Evolutionary conservation across 805 yeast genomes (phyloP).

Genomic region (Teunomyces cretensis): DNA sequence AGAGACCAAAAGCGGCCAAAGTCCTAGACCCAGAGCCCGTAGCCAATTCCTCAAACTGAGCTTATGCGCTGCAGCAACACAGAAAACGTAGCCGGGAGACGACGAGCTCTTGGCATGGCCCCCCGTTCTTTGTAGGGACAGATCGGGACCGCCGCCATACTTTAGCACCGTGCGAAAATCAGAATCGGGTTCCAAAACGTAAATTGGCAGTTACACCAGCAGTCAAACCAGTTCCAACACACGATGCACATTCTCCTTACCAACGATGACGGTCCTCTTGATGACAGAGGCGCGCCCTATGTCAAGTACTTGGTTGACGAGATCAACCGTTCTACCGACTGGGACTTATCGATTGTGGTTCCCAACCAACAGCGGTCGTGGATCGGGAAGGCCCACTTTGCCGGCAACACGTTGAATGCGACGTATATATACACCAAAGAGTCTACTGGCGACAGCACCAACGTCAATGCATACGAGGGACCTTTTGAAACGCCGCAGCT

Average conservation of each 20-base stretch:
- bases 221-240: too few species aligned
- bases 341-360: conserved; percentile 82
- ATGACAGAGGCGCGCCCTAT: conserved; percentile 78
- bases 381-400: conserved; percentile 97
- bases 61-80: too few species aligned
- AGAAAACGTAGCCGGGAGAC: too few species aligned
- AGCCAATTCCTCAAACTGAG: too few species aligned
- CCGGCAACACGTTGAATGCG: conserved; percentile 63
- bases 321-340: conserved; percentile 61
- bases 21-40: too few species aligned
- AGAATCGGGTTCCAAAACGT: too few species aligned
- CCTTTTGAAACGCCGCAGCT: conserved; percentile 59
- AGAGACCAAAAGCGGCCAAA: too few species aligned
- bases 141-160: too few species aligned
- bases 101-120: too few species aligned
- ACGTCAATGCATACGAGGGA: conserved; percentile 57
- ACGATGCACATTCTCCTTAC: conserved; percentile 62
- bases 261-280: conserved; percentile 95
- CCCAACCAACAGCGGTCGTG: conserved; percentile 89
- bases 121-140: too few species aligned
- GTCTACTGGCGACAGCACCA: conserved; percentile 42
- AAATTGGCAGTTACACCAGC: too few species aligned
- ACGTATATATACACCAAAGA: conserved; percentile 58
- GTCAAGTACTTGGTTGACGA: conserved; percentile 78
- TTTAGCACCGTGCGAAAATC: too few species aligned